phyloP scores from a whole-genome alignment of 768 basidiomycete species.

The Tremella yokohamensis region DNA sequence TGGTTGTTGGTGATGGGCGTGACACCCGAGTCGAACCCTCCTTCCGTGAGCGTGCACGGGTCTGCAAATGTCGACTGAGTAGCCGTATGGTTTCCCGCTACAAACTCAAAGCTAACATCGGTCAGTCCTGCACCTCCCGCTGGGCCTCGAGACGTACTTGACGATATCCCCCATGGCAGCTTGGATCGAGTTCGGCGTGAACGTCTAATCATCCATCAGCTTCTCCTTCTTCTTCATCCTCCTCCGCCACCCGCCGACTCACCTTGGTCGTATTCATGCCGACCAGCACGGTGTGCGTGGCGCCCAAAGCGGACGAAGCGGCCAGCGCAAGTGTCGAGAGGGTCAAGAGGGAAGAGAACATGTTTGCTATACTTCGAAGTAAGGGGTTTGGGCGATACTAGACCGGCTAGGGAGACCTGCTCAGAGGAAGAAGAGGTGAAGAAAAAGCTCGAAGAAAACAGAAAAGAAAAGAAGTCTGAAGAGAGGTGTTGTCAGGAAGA shows the following conservation, averaged over 20 bases:
- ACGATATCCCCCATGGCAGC: neutral
- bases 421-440: too few species aligned
- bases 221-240: neutral
- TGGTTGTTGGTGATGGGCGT: constrained; percentile 5
- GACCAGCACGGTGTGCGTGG: constrained; percentile 1
- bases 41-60: constrained; percentile 14
- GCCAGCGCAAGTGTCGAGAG: neutral
- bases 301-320: constrained; percentile 1
- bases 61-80: constrained; percentile 27
- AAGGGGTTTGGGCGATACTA: too few species aligned
- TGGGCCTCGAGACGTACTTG: constrained; percentile 3
- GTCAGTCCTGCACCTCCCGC: neutral
- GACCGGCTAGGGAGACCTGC: too few species aligned
- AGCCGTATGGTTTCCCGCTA: constrained; percentile 21
- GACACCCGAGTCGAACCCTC: constrained; percentile 21
- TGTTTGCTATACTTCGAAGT: neutral
- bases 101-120: constrained; percentile 17
- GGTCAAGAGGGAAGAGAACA: constrained; percentile 4
- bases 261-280: neutral
- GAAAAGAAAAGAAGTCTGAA: constrained; percentile 1
- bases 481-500: neutral
- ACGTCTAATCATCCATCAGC: constrained; percentile 9
- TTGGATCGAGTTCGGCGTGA: neutral
- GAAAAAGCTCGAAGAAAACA: neutral
- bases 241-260: neutral